phyloP scores from a whole-genome alignment of 352 stramenopile species.

The Phytophthora agathidicida region DNA sequence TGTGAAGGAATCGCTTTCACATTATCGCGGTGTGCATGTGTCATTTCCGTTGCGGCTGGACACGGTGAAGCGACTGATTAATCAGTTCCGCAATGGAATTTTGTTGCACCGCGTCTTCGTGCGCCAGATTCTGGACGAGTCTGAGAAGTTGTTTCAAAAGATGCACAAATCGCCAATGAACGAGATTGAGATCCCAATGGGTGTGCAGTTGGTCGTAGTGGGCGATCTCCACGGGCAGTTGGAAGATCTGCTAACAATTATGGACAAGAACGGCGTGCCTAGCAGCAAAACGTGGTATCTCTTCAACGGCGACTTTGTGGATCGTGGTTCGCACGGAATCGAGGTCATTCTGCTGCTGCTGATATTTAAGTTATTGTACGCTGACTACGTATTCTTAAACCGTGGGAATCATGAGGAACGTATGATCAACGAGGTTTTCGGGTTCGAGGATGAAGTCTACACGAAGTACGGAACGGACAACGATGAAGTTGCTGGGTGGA shows the following conservation, averaged over 20 bases:
- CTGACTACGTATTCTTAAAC: slow-evolving; percentile 92
- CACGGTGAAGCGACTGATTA: slow-evolving; percentile 81
- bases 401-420: slow-evolving; percentile 96
- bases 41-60: slow-evolving; percentile 76
- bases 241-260: slow-evolving; percentile 93
- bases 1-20: slow-evolving; percentile 60
- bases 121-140: slow-evolving; percentile 76
- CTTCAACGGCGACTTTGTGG: slow-evolving; percentile 97
- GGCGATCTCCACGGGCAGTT: slow-evolving; percentile 94
- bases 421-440: slow-evolving; percentile 93
- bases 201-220: slow-evolving; percentile 91
- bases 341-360: slow-evolving; percentile 92
- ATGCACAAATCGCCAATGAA: slow-evolving; percentile 71
- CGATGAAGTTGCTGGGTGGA: slow-evolving; percentile 72
- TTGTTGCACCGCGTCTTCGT: slow-evolving; percentile 80
- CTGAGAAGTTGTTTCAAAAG: slow-evolving; percentile 57
- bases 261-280: slow-evolving; percentile 92
- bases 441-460: slow-evolving; percentile 87
- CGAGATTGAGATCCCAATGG: slow-evolving; percentile 70
- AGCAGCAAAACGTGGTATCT: slow-evolving; percentile 91
- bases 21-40: slow-evolving; percentile 80
- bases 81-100: slow-evolving; percentile 88
- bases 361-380: slow-evolving; percentile 90
- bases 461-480: slow-evolving; percentile 80
- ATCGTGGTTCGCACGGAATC: slow-evolving; percentile 92